phyloP scores from a whole-genome alignment of 257 asterid genomes.

The Solanum etuberosum region DNA sequence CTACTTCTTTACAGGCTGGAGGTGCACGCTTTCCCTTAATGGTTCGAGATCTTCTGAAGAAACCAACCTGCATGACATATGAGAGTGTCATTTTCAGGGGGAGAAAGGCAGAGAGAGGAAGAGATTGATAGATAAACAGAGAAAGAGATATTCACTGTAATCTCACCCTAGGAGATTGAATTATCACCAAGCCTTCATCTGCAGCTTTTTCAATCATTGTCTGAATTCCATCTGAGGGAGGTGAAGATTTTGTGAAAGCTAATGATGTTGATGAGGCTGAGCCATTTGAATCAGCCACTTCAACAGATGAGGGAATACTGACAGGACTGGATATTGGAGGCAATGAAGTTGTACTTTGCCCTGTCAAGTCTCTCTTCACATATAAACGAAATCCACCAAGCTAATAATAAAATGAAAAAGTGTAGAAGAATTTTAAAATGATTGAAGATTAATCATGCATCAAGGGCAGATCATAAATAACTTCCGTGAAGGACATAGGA shows the following conservation, averaged over 20 bases:
- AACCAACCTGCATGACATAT: slow-evolving; percentile 62
- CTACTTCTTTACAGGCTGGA: slow-evolving; percentile 83
- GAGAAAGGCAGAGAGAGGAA: background rate
- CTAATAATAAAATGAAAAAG: slow-evolving; percentile 24
- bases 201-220: slow-evolving; percentile 44
- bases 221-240: slow-evolving; percentile 35
- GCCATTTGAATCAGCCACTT: slow-evolving; percentile 44
- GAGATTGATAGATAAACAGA: background rate
- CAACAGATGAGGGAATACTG: slow-evolving; percentile 21
- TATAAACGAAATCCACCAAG: slow-evolving; percentile 59
- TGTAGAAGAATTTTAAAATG: background rate
- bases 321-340: slow-evolving; percentile 44
- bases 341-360: slow-evolving; percentile 29
- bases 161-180: slow-evolving; percentile 74
- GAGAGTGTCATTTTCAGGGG: background rate
- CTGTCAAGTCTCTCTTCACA: slow-evolving; percentile 44
- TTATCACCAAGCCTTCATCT: slow-evolving; percentile 65
- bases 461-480: background rate
- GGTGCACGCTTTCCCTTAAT: slow-evolving; percentile 77
- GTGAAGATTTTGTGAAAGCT: slow-evolving; percentile 35
- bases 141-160: background rate
- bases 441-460: background rate
- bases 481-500: background rate
- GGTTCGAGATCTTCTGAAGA: slow-evolving; percentile 74
- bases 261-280: slow-evolving; percentile 56